Conservation (phyloP, 164 flowering plant species). For the Chimonanthus salicifolius region DNA sequence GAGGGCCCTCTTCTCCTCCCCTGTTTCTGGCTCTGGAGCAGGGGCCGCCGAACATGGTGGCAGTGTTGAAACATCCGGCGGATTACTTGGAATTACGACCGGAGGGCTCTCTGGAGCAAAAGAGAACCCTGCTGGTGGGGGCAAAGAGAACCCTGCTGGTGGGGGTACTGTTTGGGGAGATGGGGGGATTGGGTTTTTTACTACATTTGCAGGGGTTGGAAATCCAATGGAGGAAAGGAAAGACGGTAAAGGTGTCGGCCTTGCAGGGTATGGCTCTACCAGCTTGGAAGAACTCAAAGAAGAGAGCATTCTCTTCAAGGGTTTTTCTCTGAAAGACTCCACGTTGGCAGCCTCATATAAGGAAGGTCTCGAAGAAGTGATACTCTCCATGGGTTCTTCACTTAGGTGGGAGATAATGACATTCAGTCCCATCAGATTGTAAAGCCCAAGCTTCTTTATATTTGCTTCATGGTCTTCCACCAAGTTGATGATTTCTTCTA, state of each 20-base stretch:
- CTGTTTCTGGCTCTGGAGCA: conserved; percentile 22
- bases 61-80: conserved; percentile 27
- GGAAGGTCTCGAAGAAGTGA: conserved; percentile 29
- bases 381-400: conserved; percentile 37
- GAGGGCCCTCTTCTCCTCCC: conserved; percentile 20
- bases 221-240: conserved; percentile 38
- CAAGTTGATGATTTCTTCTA: conserved; percentile 19
- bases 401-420: conserved; percentile 7
- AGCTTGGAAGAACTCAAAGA: background rate
- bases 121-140: conserved; percentile 17
- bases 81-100: conserved; percentile 18
- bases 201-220: conserved; percentile 37
- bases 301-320: conserved; percentile 48
- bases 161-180: conserved; percentile 11
- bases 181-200: conserved; percentile 46
- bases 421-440: background rate
- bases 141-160: background rate
- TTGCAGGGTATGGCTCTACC: conserved; percentile 47
- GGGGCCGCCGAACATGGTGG: conserved; percentile 47
- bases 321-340: conserved; percentile 23
- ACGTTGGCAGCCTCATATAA: conserved; percentile 18
- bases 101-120: conserved; percentile 17
- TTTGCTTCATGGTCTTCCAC: conserved; percentile 26
- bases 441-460: conserved; percentile 45
- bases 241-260: conserved; percentile 60